These are phyloP conservation scores for Danielia reshetovae DNA, from an alignment of 805 yeast species.

Conservation along the genomic window DNA sequence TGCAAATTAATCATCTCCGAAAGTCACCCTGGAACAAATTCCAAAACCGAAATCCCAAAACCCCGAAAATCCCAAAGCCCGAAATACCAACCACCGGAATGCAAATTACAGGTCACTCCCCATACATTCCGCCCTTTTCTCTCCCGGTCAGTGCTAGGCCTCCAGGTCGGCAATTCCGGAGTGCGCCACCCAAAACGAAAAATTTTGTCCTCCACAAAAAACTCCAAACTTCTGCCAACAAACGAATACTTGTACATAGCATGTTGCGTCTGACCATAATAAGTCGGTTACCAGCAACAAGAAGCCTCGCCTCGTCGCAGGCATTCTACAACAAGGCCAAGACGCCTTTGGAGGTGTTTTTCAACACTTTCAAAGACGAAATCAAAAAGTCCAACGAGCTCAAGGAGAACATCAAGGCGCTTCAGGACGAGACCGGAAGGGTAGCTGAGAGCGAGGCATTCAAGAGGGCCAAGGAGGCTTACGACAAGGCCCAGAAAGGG, in stretches of 20 bases:
- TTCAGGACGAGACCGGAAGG: constrained; percentile 93
- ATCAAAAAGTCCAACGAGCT: constrained; percentile 88
- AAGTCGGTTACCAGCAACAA: constrained; percentile 6
- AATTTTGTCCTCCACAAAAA: constrained; percentile 1
- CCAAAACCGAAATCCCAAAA: too few relatives aligned
- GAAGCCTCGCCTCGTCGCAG: constrained; percentile 11
- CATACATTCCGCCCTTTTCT: too few relatives aligned
- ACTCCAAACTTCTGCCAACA: neutral
- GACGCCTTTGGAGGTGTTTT: constrained; percentile 87
- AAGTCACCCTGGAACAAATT: too few relatives aligned
- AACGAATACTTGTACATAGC: constrained; percentile 1
- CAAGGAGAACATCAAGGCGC: constrained; percentile 87
- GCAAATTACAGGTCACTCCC: too few relatives aligned
- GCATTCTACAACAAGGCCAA: constrained; percentile 20
- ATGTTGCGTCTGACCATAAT: constrained; percentile 16
- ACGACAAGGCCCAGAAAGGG: constrained; percentile 73
- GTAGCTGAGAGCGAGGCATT: constrained; percentile 93
- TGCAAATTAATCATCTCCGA: too few relatives aligned
- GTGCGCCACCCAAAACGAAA: constrained; percentile 2
- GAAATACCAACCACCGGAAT: too few relatives aligned
- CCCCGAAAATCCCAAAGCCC: too few relatives aligned
- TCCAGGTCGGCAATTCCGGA: neutral
- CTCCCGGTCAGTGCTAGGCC: too few relatives aligned
- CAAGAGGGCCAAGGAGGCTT: constrained; percentile 89
- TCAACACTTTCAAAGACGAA: constrained; percentile 86